Evolutionary conservation across 176 grass and related monocot species (phyloP), one percentile per base, ranked within the genome.

Genomic region (Pontederia paniculata): DNA sequence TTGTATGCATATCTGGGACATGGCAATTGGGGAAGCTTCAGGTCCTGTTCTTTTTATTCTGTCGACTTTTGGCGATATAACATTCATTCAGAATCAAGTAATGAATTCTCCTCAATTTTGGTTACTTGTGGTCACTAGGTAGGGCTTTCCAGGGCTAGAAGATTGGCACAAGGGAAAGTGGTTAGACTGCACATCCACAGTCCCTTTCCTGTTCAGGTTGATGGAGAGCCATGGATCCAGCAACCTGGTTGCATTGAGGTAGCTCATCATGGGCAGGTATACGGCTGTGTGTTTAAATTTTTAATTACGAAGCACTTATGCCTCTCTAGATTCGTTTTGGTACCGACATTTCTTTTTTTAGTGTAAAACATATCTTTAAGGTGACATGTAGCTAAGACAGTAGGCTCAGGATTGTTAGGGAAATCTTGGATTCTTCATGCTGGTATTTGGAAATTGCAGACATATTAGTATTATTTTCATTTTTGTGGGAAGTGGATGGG

Each of bases 171-270:
- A 78, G 90, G 90, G 47, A 89, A 78, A 48, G 58, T 83, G 25
- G 80, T 95, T 78, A 95, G 74, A 64, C 58, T 95, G 59, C 73
- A 86, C 55, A 69, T 95, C 50, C 78, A 83, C 78, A 83, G 85
- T 65, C 78, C 85, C 55, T 95, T 95, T 57, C 90, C 90, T 63
- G 81, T 89, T 67, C 90, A 95, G 79, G 73, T 95, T n/a, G 90
- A 95, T 63, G 90, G 85, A 50, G 90, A 95, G 58, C 90, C 85
- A 63, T 95, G 85, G 85, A 95, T 95, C 57, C 90, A 95, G 57
- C 74, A 78, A 58, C 76, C 85, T 61, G 90, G 85, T 49, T 89
- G 81, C 58, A 74, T 95, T 55, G 85, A 89, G 69, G 89, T 95
- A 68, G 83, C 79, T 71, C 79, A 95, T 66, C 76, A 60, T 72